Conservation (phyloP, 2,329 filamentous ascomycete species). For the Hymenoscyphus fraxineus region DNA sequence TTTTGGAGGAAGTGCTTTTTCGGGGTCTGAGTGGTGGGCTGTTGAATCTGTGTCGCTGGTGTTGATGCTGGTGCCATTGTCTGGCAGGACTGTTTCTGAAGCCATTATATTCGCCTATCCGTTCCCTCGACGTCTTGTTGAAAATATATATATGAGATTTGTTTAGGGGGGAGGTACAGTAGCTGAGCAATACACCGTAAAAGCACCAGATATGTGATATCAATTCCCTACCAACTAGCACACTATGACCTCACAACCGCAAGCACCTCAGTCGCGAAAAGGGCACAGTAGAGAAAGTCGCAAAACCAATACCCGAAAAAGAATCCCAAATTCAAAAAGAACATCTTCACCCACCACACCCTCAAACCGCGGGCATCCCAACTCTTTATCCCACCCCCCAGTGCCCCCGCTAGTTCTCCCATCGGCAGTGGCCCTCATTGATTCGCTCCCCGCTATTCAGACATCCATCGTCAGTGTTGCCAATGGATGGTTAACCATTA, state of each 20-base stretch:
- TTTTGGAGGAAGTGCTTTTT: constrained; percentile 14
- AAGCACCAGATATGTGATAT: too few relatives aligned
- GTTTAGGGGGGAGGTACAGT: not conserved
- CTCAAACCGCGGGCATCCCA: too few relatives aligned
- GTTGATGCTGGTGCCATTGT: constrained; percentile 20
- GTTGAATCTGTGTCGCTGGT: constrained; percentile 22
- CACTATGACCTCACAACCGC: too few relatives aligned
- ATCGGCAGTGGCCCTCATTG: not conserved
- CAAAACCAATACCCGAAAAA: too few relatives aligned
- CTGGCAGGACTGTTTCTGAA: constrained; percentile 14
- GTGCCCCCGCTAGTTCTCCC: not conserved
- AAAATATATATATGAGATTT: not conserved
- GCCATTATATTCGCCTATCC: constrained; percentile 19
- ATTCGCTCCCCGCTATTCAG: not conserved
- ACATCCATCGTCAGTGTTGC: too few relatives aligned
- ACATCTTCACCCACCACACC: too few relatives aligned
- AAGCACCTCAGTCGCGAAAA: too few relatives aligned
- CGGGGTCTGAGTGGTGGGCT: constrained; percentile 18
- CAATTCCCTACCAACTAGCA: too few relatives aligned
- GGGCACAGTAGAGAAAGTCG: not conserved
- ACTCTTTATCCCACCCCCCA: not conserved
- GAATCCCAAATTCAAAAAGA: too few relatives aligned
- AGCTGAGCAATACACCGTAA: too few relatives aligned
- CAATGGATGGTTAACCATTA: too few relatives aligned
- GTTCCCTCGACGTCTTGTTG: not conserved